phyloP scores from a whole-genome alignment of 2,329 filamentous ascomycete genomes.

The Nemania sp. region DNA sequence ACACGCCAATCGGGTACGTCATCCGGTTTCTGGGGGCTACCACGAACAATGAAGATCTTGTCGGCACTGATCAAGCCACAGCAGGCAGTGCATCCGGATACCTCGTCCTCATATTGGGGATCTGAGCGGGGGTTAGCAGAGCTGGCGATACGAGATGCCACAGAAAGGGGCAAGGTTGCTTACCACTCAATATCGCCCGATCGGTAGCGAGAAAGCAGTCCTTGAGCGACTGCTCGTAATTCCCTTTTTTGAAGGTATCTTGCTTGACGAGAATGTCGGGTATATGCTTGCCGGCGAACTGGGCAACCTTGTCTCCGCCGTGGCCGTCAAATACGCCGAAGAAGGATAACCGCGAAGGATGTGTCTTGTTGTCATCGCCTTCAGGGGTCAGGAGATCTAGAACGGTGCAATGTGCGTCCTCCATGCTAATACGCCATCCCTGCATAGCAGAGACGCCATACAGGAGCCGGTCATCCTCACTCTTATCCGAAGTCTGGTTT shows the following conservation, averaged over 20 bases:
- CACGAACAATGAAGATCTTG: slow-evolving; percentile 92
- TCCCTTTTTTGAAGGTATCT: slow-evolving; percentile 85
- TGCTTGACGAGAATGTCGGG: slow-evolving; percentile 95
- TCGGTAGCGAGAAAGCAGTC: slow-evolving; percentile 97
- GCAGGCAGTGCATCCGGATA: slow-evolving; percentile 95
- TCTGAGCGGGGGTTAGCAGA: slow-evolving; percentile 58
- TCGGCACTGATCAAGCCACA: slow-evolving; percentile 85
- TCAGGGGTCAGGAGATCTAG: slow-evolving; percentile 75
- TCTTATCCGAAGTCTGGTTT: slow-evolving; percentile 77
- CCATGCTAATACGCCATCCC: slow-evolving; percentile 99
- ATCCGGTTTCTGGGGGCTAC: neutral
- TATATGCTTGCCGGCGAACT: slow-evolving; percentile 90
- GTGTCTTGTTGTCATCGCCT: slow-evolving; percentile 61
- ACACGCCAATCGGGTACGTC: slow-evolving; percentile 9
- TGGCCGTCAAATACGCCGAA: slow-evolving; percentile 99
- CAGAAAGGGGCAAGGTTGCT: slow-evolving; percentile 17
- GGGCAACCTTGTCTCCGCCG: slow-evolving; percentile 92
- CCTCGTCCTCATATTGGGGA: slow-evolving; percentile 94
- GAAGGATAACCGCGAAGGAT: slow-evolving; percentile 80
- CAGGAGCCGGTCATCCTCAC: slow-evolving; percentile 88
- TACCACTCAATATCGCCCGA: slow-evolving; percentile 93
- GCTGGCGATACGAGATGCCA: neutral
- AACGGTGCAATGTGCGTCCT: slow-evolving; percentile 88
- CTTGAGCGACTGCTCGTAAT: slow-evolving; percentile 94
- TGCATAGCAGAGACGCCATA: slow-evolving; percentile 99